Evolutionary conservation across 495 filamentous ascomycete genomes (phyloP).

Genomic region (Eremomyces bilateralis): DNA sequence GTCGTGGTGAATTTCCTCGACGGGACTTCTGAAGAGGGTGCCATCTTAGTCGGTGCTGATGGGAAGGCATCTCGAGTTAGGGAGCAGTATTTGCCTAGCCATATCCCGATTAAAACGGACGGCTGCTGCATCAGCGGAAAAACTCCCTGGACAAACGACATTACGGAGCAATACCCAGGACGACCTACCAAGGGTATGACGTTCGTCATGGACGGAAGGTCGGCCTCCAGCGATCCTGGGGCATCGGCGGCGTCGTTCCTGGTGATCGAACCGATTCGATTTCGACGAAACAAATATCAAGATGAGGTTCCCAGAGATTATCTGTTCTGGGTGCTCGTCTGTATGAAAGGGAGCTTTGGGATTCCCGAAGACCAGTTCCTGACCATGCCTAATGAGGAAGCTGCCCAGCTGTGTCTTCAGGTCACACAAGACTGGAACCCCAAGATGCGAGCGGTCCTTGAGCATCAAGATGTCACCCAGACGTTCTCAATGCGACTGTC

Average conservation of each 20-base stretch:
- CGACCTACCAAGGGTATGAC: slow-evolving; percentile 12
- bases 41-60: slow-evolving; percentile 33
- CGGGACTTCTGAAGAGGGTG: slow-evolving; percentile 24
- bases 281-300: slow-evolving; percentile 5
- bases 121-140: slow-evolving; percentile 14
- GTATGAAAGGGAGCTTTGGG: no score
- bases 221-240: slow-evolving; percentile 1
- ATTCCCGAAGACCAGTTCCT: neutral
- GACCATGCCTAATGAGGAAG: neutral
- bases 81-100: slow-evolving; percentile 13
- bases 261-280: slow-evolving; percentile 11
- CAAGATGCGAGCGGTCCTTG: no score
- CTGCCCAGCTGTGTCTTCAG: neutral
- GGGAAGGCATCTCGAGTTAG: slow-evolving; percentile 28
- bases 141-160: slow-evolving; percentile 12
- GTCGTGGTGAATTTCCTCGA: slow-evolving; percentile 31
- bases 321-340: slow-evolving; percentile 17
- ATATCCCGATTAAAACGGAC: slow-evolving; percentile 12
- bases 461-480: no score
- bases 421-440: neutral
- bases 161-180: slow-evolving; percentile 7
- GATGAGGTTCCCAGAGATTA: slow-evolving; percentile 12
- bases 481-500: no score
- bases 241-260: slow-evolving; percentile 9
- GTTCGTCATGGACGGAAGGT: slow-evolving; percentile 8